Conservation (phyloP, 208 protist species). For the Crithidia bombi region DNA sequence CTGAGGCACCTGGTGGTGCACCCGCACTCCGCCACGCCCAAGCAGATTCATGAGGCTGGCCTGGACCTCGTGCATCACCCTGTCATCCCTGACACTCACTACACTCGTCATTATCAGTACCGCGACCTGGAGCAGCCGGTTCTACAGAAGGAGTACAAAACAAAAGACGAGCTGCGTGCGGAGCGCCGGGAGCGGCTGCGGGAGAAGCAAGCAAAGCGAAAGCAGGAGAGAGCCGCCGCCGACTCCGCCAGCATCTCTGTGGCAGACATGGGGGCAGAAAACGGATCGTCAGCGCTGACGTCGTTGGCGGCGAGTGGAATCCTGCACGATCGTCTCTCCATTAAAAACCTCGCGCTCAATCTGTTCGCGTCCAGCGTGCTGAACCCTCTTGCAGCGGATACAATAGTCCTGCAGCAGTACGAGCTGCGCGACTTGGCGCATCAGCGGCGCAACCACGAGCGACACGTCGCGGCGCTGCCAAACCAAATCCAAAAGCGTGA, state of each 20-base stretch:
- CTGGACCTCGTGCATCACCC: constrained; percentile 60
- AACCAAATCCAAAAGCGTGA: constrained; percentile 73
- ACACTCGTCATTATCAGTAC: constrained; percentile 54
- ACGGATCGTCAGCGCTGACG: background rate
- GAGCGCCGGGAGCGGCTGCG: constrained; percentile 63
- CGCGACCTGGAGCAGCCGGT: constrained; percentile 27
- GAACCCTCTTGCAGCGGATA: constrained; percentile 75
- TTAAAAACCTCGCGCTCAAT: constrained; percentile 56
- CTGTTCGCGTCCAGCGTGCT: constrained; percentile 69
- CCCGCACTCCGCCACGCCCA: constrained; percentile 18
- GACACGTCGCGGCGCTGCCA: constrained; percentile 77
- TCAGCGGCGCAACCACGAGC: constrained; percentile 79
- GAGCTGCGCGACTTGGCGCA: constrained; percentile 79
- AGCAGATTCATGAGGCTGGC: constrained; percentile 25
- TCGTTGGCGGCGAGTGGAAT: constrained; percentile 18
- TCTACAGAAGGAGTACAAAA: constrained; percentile 45
- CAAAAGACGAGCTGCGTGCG: constrained; percentile 65
- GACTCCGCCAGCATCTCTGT: background rate
- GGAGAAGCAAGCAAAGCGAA: constrained; percentile 51
- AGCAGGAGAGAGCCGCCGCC: constrained; percentile 42
- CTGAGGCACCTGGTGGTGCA: constrained; percentile 18
- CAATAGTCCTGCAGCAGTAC: constrained; percentile 69
- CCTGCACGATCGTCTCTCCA: constrained; percentile 67
- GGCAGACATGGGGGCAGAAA: background rate
- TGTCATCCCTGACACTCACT: constrained; percentile 61